Evolutionary conservation across 1,139 yeast genomes (phyloP).

Genomic region (Lodderomyces parapsilosis): DNA sequence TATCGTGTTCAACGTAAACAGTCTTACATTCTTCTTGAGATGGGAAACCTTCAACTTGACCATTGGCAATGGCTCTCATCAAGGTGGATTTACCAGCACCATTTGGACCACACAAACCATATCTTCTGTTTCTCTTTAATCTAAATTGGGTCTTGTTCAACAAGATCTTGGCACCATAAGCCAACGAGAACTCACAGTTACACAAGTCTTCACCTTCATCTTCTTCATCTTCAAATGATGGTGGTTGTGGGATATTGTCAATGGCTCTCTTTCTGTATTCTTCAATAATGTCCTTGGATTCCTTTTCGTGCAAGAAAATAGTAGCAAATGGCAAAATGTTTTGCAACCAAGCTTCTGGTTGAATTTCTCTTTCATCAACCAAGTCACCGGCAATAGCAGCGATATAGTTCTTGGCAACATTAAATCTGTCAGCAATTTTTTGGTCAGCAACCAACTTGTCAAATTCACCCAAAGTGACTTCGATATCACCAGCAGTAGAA

Average conservation of each 20-base stretch:
- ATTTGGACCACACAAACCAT: conserved; percentile 99
- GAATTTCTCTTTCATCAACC: conserved; percentile 96
- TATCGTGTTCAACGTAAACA: conserved; percentile 99
- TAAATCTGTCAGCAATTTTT: conserved; percentile 78
- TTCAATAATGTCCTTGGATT: conserved; percentile 88
- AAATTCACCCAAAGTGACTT: conserved; percentile 82
- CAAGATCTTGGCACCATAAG: conserved; percentile 99
- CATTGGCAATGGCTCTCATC: conserved; percentile 99
- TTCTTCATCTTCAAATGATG: conserved; percentile 96
- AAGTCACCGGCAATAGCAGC: conserved; percentile 98
- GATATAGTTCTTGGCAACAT: conserved; percentile 71
- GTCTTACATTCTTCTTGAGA: conserved; percentile 97
- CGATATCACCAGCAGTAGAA: conserved; percentile 95
- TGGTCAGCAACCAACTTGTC: conserved; percentile 66
- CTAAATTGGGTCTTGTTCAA: conserved; percentile 99
- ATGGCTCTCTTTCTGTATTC: conserved; percentile 94
- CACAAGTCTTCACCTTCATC: conserved; percentile 99
- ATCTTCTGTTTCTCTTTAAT: conserved; percentile 99
- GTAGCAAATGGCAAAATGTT: conserved; percentile 92
- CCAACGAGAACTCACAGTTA: conserved; percentile 99
- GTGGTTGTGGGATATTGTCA: conserved; percentile 97
- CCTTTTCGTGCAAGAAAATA: conserved; percentile 90
- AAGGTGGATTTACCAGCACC: conserved; percentile 99
- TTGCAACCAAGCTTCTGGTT: conserved; percentile 87
- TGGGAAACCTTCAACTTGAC: conserved; percentile 99